Evolutionary conservation across 176 grass and related monocot species (phyloP).

Genomic region (Phragmites australis): DNA sequence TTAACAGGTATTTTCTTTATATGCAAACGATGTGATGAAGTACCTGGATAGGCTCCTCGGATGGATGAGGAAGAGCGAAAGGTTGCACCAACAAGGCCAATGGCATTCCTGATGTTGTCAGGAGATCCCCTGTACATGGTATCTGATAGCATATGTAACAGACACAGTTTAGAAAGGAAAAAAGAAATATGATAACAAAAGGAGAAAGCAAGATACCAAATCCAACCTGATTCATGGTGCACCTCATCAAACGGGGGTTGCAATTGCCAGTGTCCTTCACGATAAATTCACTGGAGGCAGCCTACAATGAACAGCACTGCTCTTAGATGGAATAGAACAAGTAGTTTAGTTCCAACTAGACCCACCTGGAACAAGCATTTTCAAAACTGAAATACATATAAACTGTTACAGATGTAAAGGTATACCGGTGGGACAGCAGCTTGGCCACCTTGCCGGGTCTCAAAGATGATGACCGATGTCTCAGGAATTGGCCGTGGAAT

Average conservation of each 20-base stretch:
- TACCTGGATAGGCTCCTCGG: slow-evolving; percentile 81
- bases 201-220: not conserved
- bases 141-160: slow-evolving; percentile 60
- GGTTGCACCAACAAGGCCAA: slow-evolving; percentile 86
- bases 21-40: not conserved
- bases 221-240: slow-evolving; percentile 84
- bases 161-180: slow-evolving; percentile 28
- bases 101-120: slow-evolving; percentile 82
- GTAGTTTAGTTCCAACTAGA: not conserved
- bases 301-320: slow-evolving; percentile 38
- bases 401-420: slow-evolving; percentile 14
- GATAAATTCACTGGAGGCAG: slow-evolving; percentile 75
- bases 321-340: slow-evolving; percentile 20
- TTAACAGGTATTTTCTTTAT: not conserved
- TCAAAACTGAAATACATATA: not conserved
- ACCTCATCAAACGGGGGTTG: slow-evolving; percentile 81
- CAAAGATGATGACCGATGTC: slow-evolving; percentile 53
- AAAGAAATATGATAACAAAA: slow-evolving; percentile 1
- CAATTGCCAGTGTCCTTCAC: slow-evolving; percentile 87
- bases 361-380: slow-evolving; percentile 13
- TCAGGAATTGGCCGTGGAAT: slow-evolving; percentile 70
- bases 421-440: slow-evolving; percentile 74
- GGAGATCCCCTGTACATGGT: slow-evolving; percentile 81
- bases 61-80: slow-evolving; percentile 75
- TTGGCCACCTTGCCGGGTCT: slow-evolving; percentile 77